Evolutionary conservation across 495 filamentous ascomycete species (phyloP), one percentile per base, ranked within the genome.

Genomic region (Bryoglossum gracile): DNA sequence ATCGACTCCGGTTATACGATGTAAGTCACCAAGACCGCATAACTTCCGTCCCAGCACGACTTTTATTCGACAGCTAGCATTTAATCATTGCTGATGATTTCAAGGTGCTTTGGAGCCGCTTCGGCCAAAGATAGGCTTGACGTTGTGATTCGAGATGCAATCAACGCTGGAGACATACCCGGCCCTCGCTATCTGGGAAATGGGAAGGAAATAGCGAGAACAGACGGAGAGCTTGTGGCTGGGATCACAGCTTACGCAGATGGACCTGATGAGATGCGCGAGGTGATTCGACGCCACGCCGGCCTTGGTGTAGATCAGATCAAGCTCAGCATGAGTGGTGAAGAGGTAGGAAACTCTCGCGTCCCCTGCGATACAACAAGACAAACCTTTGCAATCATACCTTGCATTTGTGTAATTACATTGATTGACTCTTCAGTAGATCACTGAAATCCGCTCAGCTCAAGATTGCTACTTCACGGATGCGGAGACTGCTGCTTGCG

Each of bases 261-360:
- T 46, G 69, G 66, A 14, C 66, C 65, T 17, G 56, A 66, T 28
- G 68, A 70, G 47, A 75, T 74, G 68, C 57, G 70, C 25, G 58
- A 69, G 45, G 62, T 64, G 4, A 71, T 74, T 24, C 62, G 70
- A 21, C 60, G 68, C 19, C 67, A 74, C 57, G 55, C 68, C 17
- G 54, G 62, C 3, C 24, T 76, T 2, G 74, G 74, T 3, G 67
- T 74, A 0, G 74, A 77, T 49, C 69, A 75, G 35, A 64, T 77
- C 48, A 77, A 77, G 53, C 61, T 77, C 23, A 66, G 62, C 22
- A 76, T 77, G 70, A 71, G 70, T 4, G 74, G 74, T 5, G 72
- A 75, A 54, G 61, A 68, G 43, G 60, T 70, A 35, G 23, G 18
- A n/a, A n/a, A n/a, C n/a, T n/a, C n/a, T n/a, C n/a, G n/a, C n/a